A percentile compares a stretch with the other conserved stretches of the same genome.
phyloP scores from a whole-genome alignment of 352 stramenopile genomes.

The Pythium brachiatum region DNA sequence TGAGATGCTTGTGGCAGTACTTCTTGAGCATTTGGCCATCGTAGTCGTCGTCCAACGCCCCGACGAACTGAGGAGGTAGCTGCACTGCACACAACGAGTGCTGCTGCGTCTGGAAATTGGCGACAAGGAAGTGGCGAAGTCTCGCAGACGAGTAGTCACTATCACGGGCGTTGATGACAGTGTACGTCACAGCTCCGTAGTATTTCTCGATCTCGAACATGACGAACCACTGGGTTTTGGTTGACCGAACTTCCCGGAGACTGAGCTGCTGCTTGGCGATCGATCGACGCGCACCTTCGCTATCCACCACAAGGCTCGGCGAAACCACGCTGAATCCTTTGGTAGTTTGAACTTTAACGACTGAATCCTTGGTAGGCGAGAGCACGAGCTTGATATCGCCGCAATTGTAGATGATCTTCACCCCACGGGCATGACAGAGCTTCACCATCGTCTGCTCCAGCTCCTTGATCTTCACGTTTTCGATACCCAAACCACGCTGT shows the following conservation, averaged over 20 bases:
- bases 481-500: slow-evolving; percentile 19
- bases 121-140: slow-evolving; percentile 24
- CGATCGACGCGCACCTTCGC: slow-evolving; percentile 21
- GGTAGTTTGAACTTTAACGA: slow-evolving; percentile 8
- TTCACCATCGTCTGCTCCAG: slow-evolving; percentile 29
- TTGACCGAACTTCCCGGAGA: slow-evolving; percentile 16
- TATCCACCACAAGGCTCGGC: slow-evolving; percentile 20
- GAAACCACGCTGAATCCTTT: not conserved
- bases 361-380: slow-evolving; percentile 11
- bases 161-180: slow-evolving; percentile 28
- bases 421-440: slow-evolving; percentile 16
- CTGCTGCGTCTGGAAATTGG: slow-evolving; percentile 20
- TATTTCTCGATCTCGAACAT: slow-evolving; percentile 28
- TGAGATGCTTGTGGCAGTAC: slow-evolving; percentile 23
- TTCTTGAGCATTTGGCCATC: slow-evolving; percentile 16
- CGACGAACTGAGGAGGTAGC: slow-evolving; percentile 26
- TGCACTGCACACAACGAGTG: slow-evolving; percentile 25
- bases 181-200: slow-evolving; percentile 25
- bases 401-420: slow-evolving; percentile 22
- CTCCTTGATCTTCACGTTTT: slow-evolving; percentile 28
- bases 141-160: slow-evolving; percentile 16
- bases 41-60: slow-evolving; percentile 26
- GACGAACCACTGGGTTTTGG: slow-evolving; percentile 20
- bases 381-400: slow-evolving; percentile 17
- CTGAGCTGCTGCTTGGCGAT: slow-evolving; percentile 25